A percentile compares a stretch with the other conserved stretches of the same genome.
phyloP scores from a whole-genome alignment of 176 grass and related monocot genomes.

The Aegilops tauschii region DNA sequence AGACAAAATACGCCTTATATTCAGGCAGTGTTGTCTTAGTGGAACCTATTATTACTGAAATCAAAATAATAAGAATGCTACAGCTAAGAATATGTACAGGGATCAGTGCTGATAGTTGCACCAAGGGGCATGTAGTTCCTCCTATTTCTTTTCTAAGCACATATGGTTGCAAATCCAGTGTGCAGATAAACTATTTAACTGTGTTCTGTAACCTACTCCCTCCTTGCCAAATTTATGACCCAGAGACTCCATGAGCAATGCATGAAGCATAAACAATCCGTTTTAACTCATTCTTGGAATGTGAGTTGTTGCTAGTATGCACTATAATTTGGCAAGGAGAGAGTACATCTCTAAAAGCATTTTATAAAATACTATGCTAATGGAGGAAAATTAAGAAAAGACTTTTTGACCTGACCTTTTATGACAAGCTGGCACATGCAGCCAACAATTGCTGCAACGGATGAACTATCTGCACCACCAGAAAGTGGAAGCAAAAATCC shows the following conservation, averaged over 20 bases:
- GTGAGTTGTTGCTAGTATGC: too few relatives aligned
- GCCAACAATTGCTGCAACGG: constrained; percentile 93
- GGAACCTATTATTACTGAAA: constrained; percentile 3
- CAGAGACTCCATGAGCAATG: too few relatives aligned
- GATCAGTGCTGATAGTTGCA: neutral
- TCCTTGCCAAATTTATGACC: too few relatives aligned
- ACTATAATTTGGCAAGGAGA: neutral
- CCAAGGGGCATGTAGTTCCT: neutral
- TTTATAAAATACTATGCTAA: neutral
- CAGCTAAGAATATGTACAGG: neutral
- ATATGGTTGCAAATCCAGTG: neutral
- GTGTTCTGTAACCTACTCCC: neutral
- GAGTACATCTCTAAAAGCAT: neutral
- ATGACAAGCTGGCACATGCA: constrained; percentile 96
- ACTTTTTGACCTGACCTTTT: constrained; percentile 51
- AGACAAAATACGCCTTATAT: neutral
- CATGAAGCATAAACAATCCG: too few relatives aligned
- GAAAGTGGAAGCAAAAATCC: constrained; percentile 99
- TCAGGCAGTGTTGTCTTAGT: neutral
- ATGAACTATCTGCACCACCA: constrained; percentile 95
- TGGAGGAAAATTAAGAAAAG: neutral
- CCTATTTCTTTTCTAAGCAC: neutral
- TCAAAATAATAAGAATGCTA: neutral
- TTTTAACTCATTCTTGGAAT: too few relatives aligned
- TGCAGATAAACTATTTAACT: neutral